Percentiles rank a stretch among this genome's conserved stretches.
phyloP scores from a whole-genome alignment of 768 basidiomycete species.

The Serendipita vermifera region DNA sequence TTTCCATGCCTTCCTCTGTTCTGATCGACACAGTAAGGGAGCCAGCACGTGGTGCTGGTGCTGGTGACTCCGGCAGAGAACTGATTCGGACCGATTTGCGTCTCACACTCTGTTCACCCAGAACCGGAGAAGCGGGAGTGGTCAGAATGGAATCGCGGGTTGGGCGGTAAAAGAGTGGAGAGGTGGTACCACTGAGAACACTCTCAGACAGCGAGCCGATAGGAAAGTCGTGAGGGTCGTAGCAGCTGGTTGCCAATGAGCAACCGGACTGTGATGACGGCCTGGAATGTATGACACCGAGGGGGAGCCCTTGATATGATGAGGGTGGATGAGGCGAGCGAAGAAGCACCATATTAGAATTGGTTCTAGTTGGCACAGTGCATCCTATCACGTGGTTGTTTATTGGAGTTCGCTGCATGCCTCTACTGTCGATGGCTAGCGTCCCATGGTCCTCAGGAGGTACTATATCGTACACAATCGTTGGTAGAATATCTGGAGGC shows the following conservation, averaged over 20 bases:
- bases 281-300: neutral
- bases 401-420: too few species aligned
- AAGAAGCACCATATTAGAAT: neutral
- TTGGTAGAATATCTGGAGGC: too few species aligned
- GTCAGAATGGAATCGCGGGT: neutral
- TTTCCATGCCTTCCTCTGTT: neutral
- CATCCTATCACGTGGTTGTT: too few species aligned
- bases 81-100: neutral
- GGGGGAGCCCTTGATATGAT: neutral
- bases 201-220: neutral
- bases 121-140: neutral
- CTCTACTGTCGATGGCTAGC: too few species aligned
- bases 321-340: constrained; percentile 4
- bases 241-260: neutral
- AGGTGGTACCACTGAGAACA: neutral
- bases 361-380: neutral
- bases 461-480: too few species aligned
- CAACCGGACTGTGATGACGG: neutral
- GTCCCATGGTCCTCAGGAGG: too few species aligned
- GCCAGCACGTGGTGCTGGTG: neutral
- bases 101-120: too few species aligned
- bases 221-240: neutral
- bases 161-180: neutral
- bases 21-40: neutral
- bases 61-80: neutral